phyloP scores from a whole-genome alignment of 257 asterid species.

The Nicotiana benthamiana region DNA sequence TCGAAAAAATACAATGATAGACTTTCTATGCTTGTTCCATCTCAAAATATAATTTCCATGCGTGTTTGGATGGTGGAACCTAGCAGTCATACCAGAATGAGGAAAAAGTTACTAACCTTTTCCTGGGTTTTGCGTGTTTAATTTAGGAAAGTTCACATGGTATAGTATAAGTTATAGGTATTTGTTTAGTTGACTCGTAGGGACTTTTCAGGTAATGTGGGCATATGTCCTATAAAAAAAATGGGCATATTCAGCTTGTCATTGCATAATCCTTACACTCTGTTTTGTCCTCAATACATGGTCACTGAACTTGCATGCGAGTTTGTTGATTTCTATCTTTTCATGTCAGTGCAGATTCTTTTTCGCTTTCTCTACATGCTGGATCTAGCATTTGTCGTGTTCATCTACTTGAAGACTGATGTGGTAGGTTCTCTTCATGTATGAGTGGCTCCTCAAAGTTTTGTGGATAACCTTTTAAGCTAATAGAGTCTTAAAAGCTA shows the following conservation, averaged over 20 bases:
- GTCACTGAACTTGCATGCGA: not conserved
- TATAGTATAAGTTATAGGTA: too few relatives aligned
- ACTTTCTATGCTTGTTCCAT: not conserved
- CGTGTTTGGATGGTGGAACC: not conserved
- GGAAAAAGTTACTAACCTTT: not conserved
- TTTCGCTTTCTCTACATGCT: conserved; percentile 72
- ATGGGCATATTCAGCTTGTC: not conserved
- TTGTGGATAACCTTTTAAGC: not conserved
- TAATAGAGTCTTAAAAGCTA: not conserved
- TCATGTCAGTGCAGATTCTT: conserved; percentile 53
- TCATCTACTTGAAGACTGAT: conserved; percentile 71
- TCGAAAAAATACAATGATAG: not conserved
- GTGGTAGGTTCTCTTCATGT: conserved; percentile 44
- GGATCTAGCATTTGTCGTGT: conserved; percentile 71
- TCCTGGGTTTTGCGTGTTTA: too few relatives aligned
- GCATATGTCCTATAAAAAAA: too few relatives aligned
- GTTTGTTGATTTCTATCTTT: not conserved
- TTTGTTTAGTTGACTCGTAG: too few relatives aligned
- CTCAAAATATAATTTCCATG: not conserved
- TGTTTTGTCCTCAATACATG: not conserved
- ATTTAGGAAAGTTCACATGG: too few relatives aligned
- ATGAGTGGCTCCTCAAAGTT: not conserved
- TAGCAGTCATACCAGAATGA: not conserved
- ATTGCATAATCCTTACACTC: not conserved
- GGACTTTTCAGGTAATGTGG: too few relatives aligned